Evolutionary conservation across 768 basidiomycete species (phyloP).

Genomic region (Dictyophora rubrovolvata): DNA sequence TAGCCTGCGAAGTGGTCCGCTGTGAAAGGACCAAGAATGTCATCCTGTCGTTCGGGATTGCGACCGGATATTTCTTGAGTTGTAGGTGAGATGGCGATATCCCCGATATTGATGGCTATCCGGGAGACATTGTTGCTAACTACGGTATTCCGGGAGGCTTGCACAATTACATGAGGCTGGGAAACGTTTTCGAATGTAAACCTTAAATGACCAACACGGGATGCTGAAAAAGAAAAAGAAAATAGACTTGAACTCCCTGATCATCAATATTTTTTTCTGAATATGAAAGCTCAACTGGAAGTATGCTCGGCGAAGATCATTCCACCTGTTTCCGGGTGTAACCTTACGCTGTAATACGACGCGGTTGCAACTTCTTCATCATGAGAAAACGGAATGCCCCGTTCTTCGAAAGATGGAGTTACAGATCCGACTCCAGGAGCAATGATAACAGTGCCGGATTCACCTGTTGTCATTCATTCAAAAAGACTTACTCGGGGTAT

Average conservation of each 20-base stretch:
- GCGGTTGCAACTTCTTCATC: slow-evolving; percentile 43
- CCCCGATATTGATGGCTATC: slow-evolving; percentile 44
- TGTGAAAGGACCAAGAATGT: slow-evolving; percentile 48
- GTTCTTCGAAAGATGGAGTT: slow-evolving; percentile 43
- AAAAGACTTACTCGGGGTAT: not conserved
- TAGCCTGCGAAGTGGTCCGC: slow-evolving; percentile 28
- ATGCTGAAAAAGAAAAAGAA: slow-evolving; percentile 34
- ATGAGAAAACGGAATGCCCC: slow-evolving; percentile 44
- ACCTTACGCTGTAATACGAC: slow-evolving; percentile 46
- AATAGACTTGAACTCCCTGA: not conserved
- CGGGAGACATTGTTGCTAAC: slow-evolving; percentile 38
- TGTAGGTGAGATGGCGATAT: slow-evolving; percentile 33
- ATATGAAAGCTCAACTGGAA: slow-evolving; percentile 37
- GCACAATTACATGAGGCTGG: slow-evolving; percentile 52
- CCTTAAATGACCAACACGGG: slow-evolving; percentile 63
- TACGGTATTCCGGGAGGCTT: slow-evolving; percentile 54
- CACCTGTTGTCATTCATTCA: slow-evolving; percentile 22
- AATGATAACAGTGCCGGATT: slow-evolving; percentile 54
- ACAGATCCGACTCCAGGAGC: slow-evolving; percentile 46
- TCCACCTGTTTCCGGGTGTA: slow-evolving; percentile 44
- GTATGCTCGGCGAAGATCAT: slow-evolving; percentile 47
- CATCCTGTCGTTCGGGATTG: slow-evolving; percentile 62
- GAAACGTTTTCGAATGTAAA: slow-evolving; percentile 47
- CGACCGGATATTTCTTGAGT: slow-evolving; percentile 47
- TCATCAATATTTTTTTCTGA: not conserved